Evolutionary conservation across 148 eudicot genomes (phyloP).

Genomic region (Linanthus parryae): DNA sequence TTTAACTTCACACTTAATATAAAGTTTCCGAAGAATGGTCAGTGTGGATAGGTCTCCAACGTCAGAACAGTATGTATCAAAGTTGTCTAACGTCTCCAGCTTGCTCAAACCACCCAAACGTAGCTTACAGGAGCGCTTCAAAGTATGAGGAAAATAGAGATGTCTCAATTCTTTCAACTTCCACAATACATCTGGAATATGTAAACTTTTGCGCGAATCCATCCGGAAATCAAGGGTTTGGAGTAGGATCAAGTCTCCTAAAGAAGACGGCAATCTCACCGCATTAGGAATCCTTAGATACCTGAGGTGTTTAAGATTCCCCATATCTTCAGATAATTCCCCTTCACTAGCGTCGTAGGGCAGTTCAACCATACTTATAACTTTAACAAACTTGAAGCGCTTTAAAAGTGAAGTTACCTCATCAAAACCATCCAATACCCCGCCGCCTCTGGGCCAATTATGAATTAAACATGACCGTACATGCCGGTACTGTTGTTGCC

Average conservation of each 20-base stretch:
- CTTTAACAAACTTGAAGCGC: not conserved
- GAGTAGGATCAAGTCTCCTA: slow-evolving; percentile 14
- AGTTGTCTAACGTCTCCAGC: slow-evolving; percentile 15
- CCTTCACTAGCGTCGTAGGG: not conserved
- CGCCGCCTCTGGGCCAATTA: not conserved
- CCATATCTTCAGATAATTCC: slow-evolving; percentile 2
- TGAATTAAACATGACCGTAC: slow-evolving; percentile 9
- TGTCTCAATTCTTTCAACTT: slow-evolving; percentile 18
- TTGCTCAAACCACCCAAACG: slow-evolving; percentile 7
- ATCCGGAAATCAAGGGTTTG: slow-evolving; percentile 22
- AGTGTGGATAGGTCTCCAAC: not conserved
- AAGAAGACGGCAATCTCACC: slow-evolving; percentile 10
- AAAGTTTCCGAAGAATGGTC: slow-evolving; percentile 1
- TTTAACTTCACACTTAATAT: too few relatives aligned
- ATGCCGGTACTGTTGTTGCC: not conserved
- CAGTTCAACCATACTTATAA: not conserved
- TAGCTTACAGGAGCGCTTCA: not conserved
- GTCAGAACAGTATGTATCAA: not conserved
- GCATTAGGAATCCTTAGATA: slow-evolving; percentile 15
- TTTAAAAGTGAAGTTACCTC: not conserved
- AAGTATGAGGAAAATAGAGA: slow-evolving; percentile 19
- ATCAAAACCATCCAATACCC: too few relatives aligned
- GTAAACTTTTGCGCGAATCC: too few relatives aligned
- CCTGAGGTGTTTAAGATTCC: slow-evolving; percentile 17
- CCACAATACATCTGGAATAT: slow-evolving; percentile 13